A percentile compares a stretch with the other conserved stretches of the same genome.
phyloP scores from a whole-genome alignment of 805 yeast genomes.

The Myxozyma monticola region DNA sequence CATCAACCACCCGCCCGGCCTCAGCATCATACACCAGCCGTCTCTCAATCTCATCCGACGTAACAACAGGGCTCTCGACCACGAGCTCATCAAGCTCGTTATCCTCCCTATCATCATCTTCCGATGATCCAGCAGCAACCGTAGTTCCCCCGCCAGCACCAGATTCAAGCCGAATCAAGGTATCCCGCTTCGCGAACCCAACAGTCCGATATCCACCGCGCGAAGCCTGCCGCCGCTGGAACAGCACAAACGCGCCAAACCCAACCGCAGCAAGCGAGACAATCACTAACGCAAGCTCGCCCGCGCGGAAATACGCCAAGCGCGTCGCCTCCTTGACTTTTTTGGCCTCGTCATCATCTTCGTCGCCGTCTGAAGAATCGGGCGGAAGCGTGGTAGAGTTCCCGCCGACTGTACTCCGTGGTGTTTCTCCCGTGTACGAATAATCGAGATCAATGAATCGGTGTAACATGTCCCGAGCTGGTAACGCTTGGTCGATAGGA shows the following conservation, averaged over 20 bases:
- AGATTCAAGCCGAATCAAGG: slow-evolving; percentile 26
- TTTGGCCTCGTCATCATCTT: slow-evolving; percentile 30
- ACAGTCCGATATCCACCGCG: slow-evolving; percentile 26
- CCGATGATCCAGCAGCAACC: not conserved
- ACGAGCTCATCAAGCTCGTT: slow-evolving; percentile 29
- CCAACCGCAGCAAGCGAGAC: slow-evolving; percentile 35
- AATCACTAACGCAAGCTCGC: slow-evolving; percentile 40
- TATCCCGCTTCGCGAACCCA: slow-evolving; percentile 28
- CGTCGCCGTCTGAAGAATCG: slow-evolving; percentile 16
- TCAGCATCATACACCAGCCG: slow-evolving; percentile 19
- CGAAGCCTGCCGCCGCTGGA: slow-evolving; percentile 18
- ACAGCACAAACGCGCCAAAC: slow-evolving; percentile 22
- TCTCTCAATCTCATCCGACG: slow-evolving; percentile 27
- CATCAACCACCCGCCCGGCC: not conserved
- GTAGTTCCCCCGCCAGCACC: slow-evolving; percentile 12
- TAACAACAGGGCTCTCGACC: slow-evolving; percentile 28
- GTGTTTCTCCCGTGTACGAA: slow-evolving; percentile 13
- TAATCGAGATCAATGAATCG: slow-evolving; percentile 34
- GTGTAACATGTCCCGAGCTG: slow-evolving; percentile 70
- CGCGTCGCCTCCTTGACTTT: slow-evolving; percentile 39
- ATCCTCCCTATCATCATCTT: not conserved
- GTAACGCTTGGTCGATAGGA: slow-evolving; percentile 74
- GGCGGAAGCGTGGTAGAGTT: slow-evolving; percentile 13
- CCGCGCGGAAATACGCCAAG: slow-evolving; percentile 43
- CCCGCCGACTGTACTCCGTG: slow-evolving; percentile 16